Evolutionary conservation across 2,329 filamentous ascomycete species (phyloP).

Genomic region (Tolypocladium album): DNA sequence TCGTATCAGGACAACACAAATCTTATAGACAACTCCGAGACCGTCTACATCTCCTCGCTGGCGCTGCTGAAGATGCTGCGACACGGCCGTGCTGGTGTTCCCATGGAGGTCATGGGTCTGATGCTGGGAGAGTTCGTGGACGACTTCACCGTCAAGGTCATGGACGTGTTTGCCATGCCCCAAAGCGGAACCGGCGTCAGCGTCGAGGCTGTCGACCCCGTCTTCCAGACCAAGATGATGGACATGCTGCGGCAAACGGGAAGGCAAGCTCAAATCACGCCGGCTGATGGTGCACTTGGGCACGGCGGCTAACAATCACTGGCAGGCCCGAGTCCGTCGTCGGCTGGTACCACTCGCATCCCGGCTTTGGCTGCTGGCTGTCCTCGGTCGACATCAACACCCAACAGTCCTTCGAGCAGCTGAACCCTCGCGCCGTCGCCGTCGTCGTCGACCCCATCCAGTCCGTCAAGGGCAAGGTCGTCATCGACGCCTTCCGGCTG

Average conservation of each 20-base stretch:
- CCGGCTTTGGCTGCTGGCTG: constrained; percentile 97
- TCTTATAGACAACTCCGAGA: constrained; percentile 97
- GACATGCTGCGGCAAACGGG: constrained; percentile 98
- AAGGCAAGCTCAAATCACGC: constrained; percentile 45
- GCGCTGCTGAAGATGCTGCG: constrained; percentile 97
- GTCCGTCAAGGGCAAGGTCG: constrained; percentile 98
- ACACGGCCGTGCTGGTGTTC: constrained; percentile 92
- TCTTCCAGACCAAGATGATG: constrained; percentile 99
- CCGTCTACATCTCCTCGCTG: constrained; percentile 96
- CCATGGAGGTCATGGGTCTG: constrained; percentile 99
- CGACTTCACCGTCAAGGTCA: constrained; percentile 95
- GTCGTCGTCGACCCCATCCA: constrained; percentile 98
- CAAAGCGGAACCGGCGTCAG: constrained; percentile 97
- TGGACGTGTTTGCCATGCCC: constrained; percentile 98
- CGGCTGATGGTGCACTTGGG: constrained; percentile 1
- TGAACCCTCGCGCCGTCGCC: constrained; percentile 90
- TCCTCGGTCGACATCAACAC: constrained; percentile 99
- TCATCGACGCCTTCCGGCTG: constrained; percentile 96
- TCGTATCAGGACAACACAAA: constrained; percentile 68
- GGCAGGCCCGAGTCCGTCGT: constrained; percentile 87
- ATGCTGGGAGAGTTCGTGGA: constrained; percentile 99
- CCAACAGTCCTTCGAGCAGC: constrained; percentile 98
- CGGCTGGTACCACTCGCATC: constrained; percentile 99
- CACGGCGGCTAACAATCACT: constrained; percentile 3
- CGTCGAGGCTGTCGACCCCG: constrained; percentile 94